These are phyloP conservation scores for Sequoia sempervirens DNA, from an alignment of 75 land plant species.

Conservation along the genomic window DNA sequence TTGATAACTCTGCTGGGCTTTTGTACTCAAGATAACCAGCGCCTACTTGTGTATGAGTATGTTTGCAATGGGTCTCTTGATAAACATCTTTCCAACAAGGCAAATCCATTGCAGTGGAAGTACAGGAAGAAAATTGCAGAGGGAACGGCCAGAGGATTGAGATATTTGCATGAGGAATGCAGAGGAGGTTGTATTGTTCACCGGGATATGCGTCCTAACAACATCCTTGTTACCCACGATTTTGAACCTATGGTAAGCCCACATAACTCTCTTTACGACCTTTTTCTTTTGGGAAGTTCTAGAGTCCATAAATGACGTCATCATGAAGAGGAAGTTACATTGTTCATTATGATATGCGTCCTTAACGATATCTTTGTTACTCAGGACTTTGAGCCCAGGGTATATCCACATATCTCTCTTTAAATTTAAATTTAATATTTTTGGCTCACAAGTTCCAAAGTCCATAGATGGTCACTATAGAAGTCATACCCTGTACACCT, in stretches of 20 bases:
- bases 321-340: neutral
- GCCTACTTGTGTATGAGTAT: constrained; percentile 71
- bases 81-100: constrained; percentile 31
- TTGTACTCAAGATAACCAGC: constrained; percentile 32
- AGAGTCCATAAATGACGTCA: neutral
- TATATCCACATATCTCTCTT: constrained; percentile 1
- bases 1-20: constrained; percentile 54
- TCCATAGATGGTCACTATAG: neutral
- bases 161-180: constrained; percentile 53
- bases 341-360: constrained; percentile 30
- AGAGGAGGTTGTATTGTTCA: constrained; percentile 62
- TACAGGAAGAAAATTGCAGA: constrained; percentile 46
- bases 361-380: constrained; percentile 63
- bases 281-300: neutral
- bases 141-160: constrained; percentile 55
- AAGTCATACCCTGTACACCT: neutral
- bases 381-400: constrained; percentile 56
- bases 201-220: constrained; percentile 69
- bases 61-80: constrained; percentile 68
- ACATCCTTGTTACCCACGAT: constrained; percentile 67
- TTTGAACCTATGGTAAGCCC: constrained; percentile 44
- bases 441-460: neutral
- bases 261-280: neutral
- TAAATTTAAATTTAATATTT: neutral
- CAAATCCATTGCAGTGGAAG: constrained; percentile 30